phyloP scores from a whole-genome alignment of 495 filamentous ascomycete genomes.

The Penicillium daleae region DNA sequence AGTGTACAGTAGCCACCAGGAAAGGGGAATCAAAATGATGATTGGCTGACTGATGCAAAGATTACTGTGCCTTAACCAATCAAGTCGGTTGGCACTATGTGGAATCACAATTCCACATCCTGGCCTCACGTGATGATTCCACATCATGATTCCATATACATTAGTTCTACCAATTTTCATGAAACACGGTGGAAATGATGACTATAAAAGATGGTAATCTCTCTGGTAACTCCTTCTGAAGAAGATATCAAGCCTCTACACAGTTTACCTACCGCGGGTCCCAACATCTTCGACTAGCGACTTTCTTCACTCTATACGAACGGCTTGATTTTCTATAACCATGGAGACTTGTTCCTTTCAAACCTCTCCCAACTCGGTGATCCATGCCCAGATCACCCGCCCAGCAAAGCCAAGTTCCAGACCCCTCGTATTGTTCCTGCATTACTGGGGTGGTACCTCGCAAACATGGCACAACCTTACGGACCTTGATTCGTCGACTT shows the following conservation, averaged over 20 bases:
- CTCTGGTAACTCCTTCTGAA: no score
- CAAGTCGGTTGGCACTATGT: background rate
- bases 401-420: conserved; percentile 6
- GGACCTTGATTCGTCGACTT: conserved; percentile 22
- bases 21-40: no score
- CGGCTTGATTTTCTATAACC: background rate
- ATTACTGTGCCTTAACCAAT: background rate
- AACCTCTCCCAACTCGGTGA: background rate
- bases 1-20: no score
- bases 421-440: conserved; percentile 42
- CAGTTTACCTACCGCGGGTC: background rate
- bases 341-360: conserved; percentile 4
- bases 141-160: background rate
- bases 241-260: background rate
- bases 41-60: background rate
- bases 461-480: conserved; percentile 41
- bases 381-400: conserved; percentile 20
- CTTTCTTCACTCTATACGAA: background rate
- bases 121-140: background rate
- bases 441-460: conserved; percentile 51
- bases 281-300: background rate
- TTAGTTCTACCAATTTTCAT: background rate
- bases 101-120: background rate
- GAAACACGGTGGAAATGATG: background rate
- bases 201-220: background rate